A percentile compares a stretch with the other conserved stretches of the same genome.
Conservation (phyloP, 1,284 basidiomycete genomes). For the Cerrena zonata region DNA sequence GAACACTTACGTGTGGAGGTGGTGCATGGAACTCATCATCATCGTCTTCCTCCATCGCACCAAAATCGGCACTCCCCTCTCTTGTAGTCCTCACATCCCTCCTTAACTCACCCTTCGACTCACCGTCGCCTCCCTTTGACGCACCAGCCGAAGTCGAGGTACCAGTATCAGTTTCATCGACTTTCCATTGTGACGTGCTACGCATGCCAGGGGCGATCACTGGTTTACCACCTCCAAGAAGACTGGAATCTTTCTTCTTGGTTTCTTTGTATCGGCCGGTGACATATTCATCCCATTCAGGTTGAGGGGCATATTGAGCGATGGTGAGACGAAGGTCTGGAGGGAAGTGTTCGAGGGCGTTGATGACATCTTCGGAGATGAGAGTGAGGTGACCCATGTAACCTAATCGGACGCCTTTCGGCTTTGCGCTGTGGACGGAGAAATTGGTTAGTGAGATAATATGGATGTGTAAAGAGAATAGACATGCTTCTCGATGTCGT, state of each 20-base stretch:
- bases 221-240: constrained; percentile 81
- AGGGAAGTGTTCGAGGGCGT: constrained; percentile 81
- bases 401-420: constrained; percentile 73
- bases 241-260: constrained; percentile 73
- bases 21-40: constrained; percentile 33
- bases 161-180: constrained; percentile 59
- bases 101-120: constrained; percentile 53
- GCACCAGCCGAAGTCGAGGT: constrained; percentile 19
- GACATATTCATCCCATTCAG: constrained; percentile 86
- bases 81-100: constrained; percentile 40
- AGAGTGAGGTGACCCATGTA: constrained; percentile 97
- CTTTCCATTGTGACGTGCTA: constrained; percentile 52
- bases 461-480: constrained; percentile 6
- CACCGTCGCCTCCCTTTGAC: constrained; percentile 19
- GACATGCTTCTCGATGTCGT: constrained; percentile 68
- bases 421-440: constrained; percentile 44
- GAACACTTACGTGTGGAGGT: constrained; percentile 44
- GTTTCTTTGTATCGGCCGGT: constrained; percentile 78
- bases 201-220: constrained; percentile 39
- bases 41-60: constrained; percentile 45
- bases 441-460: not conserved
- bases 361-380: constrained; percentile 86
- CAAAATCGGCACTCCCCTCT: constrained; percentile 64
- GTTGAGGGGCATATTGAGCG: constrained; percentile 62
- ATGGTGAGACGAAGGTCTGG: constrained; percentile 67